Evolutionary conservation across 2,329 filamentous ascomycete species (phyloP).

Genomic region (Penicillium fuscoglaucum): DNA sequence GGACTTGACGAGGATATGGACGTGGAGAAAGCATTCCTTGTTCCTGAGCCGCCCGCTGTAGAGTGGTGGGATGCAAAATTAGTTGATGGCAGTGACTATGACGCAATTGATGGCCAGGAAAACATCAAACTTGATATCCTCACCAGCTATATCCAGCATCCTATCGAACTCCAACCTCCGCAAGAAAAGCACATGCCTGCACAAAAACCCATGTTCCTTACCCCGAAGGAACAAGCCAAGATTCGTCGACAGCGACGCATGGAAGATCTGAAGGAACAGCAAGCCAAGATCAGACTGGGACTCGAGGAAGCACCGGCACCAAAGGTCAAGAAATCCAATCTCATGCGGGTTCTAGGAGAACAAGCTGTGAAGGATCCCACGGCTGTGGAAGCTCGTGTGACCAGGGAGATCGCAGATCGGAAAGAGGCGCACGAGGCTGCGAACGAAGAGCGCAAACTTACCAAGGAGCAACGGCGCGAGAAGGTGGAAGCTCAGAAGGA

Average conservation of each 20-base stretch:
- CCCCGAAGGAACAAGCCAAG: constrained; percentile 86
- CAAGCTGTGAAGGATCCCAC: constrained; percentile 94
- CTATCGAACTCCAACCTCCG: constrained; percentile 83
- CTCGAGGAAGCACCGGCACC: constrained; percentile 86
- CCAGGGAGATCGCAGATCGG: constrained; percentile 86
- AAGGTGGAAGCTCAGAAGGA: constrained; percentile 82
- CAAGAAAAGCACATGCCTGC: constrained; percentile 79
- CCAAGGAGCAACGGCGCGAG: constrained; percentile 80
- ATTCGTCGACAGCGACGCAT: constrained; percentile 84
- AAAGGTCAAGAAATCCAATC: constrained; percentile 95
- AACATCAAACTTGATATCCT: constrained; percentile 74
- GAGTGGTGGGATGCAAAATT: constrained; percentile 98
- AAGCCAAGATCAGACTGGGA: constrained; percentile 91
- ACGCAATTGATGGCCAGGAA: constrained; percentile 62
- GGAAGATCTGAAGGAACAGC: constrained; percentile 91
- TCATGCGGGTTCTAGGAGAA: constrained; percentile 95
- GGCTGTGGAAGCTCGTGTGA: constrained; percentile 91
- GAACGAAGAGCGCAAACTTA: constrained; percentile 85
- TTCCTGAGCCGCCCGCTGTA: constrained; percentile 79
- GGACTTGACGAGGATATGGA: constrained; percentile 90
- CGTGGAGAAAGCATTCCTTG: constrained; percentile 83
- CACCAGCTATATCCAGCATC: constrained; percentile 89
- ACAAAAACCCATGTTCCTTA: constrained; percentile 89
- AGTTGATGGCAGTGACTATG: constrained; percentile 72
- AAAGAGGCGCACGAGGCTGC: constrained; percentile 71